Conservation (phyloP, 352 stramenopile genomes). For the Pythium volutum region DNA sequence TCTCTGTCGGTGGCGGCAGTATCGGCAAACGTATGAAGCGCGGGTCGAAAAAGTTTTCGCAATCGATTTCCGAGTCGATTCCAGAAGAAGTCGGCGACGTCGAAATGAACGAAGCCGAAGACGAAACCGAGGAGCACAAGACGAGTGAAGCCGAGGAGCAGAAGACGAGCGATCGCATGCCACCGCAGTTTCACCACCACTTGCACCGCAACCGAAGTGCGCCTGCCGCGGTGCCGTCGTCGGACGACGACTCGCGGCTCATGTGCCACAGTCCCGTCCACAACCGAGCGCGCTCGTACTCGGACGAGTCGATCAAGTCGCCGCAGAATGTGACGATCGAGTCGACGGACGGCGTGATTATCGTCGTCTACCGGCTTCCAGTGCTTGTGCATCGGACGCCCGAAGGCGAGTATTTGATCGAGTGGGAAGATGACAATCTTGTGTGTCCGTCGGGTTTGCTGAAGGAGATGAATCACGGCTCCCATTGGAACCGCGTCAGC, state of each 20-base stretch:
- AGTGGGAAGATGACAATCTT: constrained; percentile 88
- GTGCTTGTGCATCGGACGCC: constrained; percentile 85
- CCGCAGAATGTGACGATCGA: constrained; percentile 89
- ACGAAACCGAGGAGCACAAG: constrained; percentile 13
- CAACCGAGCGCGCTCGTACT: constrained; percentile 45
- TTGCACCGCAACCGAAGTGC: constrained; percentile 28
- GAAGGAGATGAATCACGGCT: constrained; percentile 58
- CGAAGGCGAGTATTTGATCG: constrained; percentile 75
- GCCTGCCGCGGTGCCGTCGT: constrained; percentile 12
- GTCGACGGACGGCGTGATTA: constrained; percentile 94
- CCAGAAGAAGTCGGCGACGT: constrained; percentile 44
- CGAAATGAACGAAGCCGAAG: constrained; percentile 32
- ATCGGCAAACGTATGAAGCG: constrained; percentile 16
- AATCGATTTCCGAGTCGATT: constrained; percentile 47
- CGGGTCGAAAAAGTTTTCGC: constrained; percentile 22
- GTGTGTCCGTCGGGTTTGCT: constrained; percentile 79
- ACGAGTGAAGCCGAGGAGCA: constrained; percentile 9
- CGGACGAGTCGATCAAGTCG: constrained; percentile 57
- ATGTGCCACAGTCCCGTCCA: constrained; percentile 39
- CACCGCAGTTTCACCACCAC: constrained; percentile 18
- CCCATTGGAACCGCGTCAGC: constrained; percentile 63
- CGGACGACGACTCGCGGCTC: constrained; percentile 22
- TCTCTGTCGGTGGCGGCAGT: constrained; percentile 15
- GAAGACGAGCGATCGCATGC: constrained; percentile 10
- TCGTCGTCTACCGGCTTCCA: constrained; percentile 95